phyloP scores from a whole-genome alignment of 2,329 filamentous ascomycete species.

The Neocucurbitaria cava region DNA sequence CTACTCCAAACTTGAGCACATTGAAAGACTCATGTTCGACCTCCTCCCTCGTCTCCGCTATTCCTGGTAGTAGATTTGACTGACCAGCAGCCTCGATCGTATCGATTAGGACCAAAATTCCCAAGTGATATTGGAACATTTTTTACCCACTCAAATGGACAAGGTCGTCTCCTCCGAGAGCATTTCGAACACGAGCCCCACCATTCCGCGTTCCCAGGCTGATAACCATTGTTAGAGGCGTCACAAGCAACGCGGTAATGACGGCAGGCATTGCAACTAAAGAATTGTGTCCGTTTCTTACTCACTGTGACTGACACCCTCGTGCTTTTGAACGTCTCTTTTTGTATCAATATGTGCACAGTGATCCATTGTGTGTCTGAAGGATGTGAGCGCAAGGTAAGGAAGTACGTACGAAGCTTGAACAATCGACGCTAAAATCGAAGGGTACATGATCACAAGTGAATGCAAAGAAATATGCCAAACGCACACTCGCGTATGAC shows the following conservation, averaged over 20 bases:
- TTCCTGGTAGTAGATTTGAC: conserved; percentile 7
- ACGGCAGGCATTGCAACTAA: conserved; percentile 19
- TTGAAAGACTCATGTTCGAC: conserved; percentile 14
- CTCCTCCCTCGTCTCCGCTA: conserved; percentile 2
- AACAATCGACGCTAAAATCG: not conserved
- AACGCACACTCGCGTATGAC: no score
- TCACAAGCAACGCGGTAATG: conserved; percentile 18
- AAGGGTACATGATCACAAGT: no score
- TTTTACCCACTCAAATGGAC: not conserved
- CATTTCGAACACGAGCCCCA: not conserved
- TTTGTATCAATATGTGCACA: not conserved
- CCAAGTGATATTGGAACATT: conserved; percentile 12
- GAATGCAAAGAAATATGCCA: no score
- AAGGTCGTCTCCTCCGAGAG: not conserved
- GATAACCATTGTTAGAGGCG: conserved; percentile 7
- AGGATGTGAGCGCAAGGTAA: no score
- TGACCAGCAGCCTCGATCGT: conserved; percentile 10
- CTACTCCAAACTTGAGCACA: conserved; percentile 14
- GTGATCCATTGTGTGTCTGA: no score
- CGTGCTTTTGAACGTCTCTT: conserved; percentile 10
- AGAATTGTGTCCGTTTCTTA: conserved; percentile 15
- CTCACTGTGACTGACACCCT: conserved; percentile 18
- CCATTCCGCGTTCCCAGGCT: not conserved
- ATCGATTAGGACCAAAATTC: conserved; percentile 12
- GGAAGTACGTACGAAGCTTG: no score